Base-by-base conservation (phyloP, 1,284 basidiomycete species). In the Inonotus hispidus region DNA sequence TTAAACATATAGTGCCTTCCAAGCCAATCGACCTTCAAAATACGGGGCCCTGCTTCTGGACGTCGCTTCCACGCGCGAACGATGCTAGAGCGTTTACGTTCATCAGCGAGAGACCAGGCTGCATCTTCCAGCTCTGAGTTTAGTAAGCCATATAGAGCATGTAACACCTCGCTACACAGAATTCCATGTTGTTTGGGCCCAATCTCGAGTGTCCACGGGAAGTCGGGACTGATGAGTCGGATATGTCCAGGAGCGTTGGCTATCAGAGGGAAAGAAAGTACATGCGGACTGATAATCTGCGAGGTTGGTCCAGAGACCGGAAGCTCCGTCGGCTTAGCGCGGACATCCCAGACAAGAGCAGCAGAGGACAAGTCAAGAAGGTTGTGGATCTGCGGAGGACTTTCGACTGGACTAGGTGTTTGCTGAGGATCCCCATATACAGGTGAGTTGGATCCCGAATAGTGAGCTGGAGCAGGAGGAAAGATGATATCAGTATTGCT, bases 1-100 rank as follows among this genome's bases (percentile, higher is more conserved):
- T 59, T 64, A 55, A 66, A 66, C 65, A 67, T 66, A 45, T 52
- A 66, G 39, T 65, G 60, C 45, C 64, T 60, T 32, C 65, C 66
- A 16, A 67, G 54, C 59, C 61, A 65, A 35, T 67, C 66, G 2
- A 65, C 66, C 38, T 64, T 60, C 35, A 60, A 52, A 25, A 66
- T 55, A 11, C 58, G 50, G 49, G 49, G 53, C 37, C 57, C 63
- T 19, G 58, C 14, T 5, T 59, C 58, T 10, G 64, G 45, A n/a
- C 61, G 55, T 14, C 53, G 56, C 46, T 56, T 56, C 54, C 58
- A 46, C 5, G 58, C 56, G 2, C 65, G 63, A 60, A 55, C 58
- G n/a, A 59, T 63, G 29, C 61, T 64, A 23, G 65, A 63, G 43
- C 65, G 66, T 35, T 46, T 55, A 16, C 56, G 61, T 3, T 64